Percentiles rank a stretch among this genome's conserved stretches.
Conservation (phyloP, 768 basidiomycete genomes). For the Baorangia bicolor region DNA sequence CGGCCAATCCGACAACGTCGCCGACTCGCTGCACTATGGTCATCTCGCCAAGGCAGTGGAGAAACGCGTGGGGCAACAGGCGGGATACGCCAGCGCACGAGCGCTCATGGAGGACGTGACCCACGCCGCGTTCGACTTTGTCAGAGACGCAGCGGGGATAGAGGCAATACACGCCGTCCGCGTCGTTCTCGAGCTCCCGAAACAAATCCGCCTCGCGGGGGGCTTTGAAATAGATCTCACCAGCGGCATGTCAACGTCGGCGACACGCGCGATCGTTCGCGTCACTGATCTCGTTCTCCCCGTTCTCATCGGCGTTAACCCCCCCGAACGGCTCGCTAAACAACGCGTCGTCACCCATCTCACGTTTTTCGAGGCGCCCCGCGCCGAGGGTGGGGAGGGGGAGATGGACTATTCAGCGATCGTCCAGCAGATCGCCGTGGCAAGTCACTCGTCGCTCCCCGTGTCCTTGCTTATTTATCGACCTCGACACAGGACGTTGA, state of each 20-base stretch:
- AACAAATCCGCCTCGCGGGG: conserved; percentile 51
- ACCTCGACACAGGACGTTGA: conserved; percentile 8
- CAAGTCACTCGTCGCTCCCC: not conserved
- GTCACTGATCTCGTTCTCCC: conserved; percentile 49
- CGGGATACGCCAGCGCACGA: conserved; percentile 28
- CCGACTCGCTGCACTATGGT: conserved; percentile 64
- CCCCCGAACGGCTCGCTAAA: conserved; percentile 62
- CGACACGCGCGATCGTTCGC: conserved; percentile 29
- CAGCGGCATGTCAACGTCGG: conserved; percentile 2
- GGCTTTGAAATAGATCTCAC: conserved; percentile 43
- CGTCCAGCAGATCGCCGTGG: conserved; percentile 32
- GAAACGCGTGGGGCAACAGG: conserved; percentile 21
- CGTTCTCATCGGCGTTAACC: conserved; percentile 69
- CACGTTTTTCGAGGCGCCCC: conserved; percentile 36
- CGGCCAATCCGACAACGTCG: conserved; percentile 50
- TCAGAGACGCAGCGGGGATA: conserved; percentile 32
- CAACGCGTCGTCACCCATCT: conserved; percentile 63
- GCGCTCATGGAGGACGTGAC: conserved; percentile 39
- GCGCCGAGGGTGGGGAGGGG: not conserved
- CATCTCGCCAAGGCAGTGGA: conserved; percentile 51
- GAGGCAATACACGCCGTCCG: conserved; percentile 32
- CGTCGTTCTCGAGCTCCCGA: conserved; percentile 44
- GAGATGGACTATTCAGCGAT: conserved; percentile 39
- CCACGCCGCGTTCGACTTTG: conserved; percentile 37
- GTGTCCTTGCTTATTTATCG: not conserved